A percentile compares a stretch with the other conserved stretches of the same genome.
phyloP scores from a whole-genome alignment of 495 filamentous ascomycete genomes.

The Beverwykella pulmonaria region DNA sequence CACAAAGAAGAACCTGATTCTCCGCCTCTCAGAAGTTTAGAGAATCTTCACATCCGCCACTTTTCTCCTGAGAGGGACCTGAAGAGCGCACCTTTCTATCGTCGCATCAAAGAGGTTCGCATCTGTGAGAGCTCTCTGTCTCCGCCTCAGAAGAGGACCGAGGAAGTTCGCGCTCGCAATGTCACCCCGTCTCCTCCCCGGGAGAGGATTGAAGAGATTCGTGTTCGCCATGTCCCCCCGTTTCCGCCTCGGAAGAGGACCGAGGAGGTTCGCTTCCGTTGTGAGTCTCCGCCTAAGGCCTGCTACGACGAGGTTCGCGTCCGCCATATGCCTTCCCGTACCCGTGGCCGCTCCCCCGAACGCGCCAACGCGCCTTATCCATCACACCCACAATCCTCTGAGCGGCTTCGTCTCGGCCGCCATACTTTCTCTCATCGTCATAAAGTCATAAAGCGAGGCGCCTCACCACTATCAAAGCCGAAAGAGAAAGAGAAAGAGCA shows the following conservation, averaged over 20 bases:
- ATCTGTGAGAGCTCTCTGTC: not conserved
- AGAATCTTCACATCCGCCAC: constrained; percentile 5
- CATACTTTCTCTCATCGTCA: not conserved
- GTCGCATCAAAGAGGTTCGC: not conserved
- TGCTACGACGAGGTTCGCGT: not conserved
- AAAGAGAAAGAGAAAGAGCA: constrained; percentile 1
- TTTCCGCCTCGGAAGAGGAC: not conserved
- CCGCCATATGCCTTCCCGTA: not conserved
- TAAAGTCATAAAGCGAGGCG: not conserved
- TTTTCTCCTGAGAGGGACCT: not conserved
- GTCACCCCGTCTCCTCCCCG: not conserved
- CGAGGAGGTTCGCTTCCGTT: not conserved
- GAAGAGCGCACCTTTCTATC: not conserved
- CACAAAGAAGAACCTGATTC: not conserved
- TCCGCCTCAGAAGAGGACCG: not conserved
- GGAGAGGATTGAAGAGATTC: not conserved
- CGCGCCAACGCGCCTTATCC: too few relatives aligned
- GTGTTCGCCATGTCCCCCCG: constrained; percentile 9
- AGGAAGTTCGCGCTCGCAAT: not conserved
- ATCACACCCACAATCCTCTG: not conserved
- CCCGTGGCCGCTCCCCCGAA: not conserved
- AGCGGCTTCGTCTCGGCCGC: not conserved
- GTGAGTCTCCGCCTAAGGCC: not conserved
- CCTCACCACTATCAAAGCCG: not conserved
- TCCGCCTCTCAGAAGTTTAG: constrained; percentile 8